Base-by-base conservation (phyloP, 768 basidiomycete genomes). In the Termitomyces titanicus region DNA sequence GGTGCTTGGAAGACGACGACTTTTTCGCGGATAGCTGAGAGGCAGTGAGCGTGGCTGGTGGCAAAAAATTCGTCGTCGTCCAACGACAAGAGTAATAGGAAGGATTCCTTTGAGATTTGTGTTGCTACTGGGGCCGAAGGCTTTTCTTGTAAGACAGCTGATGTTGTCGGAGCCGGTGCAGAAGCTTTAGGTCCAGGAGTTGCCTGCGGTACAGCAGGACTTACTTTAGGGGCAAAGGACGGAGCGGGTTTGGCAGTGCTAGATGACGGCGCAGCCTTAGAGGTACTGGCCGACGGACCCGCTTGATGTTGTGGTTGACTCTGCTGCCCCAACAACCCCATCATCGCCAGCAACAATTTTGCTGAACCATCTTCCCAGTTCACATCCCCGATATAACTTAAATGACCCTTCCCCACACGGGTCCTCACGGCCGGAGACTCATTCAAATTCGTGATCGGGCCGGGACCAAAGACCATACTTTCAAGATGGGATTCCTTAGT, bases 341-440 rank as follows among this genome's bases (percentile, higher is more conserved):
- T 64, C 73, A 76, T 74, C 5, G 73, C 68, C n/a, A 70, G 60
- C 20, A 71, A 47, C 11, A 75, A 60, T 9, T 60, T 61, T 29
- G 66, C 62, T 9, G 64, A 60, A 42, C 59, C 63, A 1, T 61
- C 63, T 53, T 75, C 72, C 39, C 65, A 60, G 37, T 70, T 69
- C 5, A 67, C 64, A 45, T 72, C 70, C 1, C 74, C 74, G 20
- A 75, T 58, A 34, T 70, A 79, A 8, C 72, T 70, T 35, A 79
- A 47, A 50, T 67, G 64, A 1, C 78, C 76, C 50, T 72, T 66
- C 12, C 66, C 70, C 18, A 77, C 60, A 33, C 60, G 56, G 1
- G 69, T 54, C 49, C 65, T 67, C 29, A 68, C 64, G 10, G 69
- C 62, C 11, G 70, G 57, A 18, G 56, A 71, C 54, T 62, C 61